Evolutionary conservation across 768 basidiomycete species (phyloP), one percentile per base, ranked within the genome.

Genomic region (Mrakia hoshinonis): DNA sequence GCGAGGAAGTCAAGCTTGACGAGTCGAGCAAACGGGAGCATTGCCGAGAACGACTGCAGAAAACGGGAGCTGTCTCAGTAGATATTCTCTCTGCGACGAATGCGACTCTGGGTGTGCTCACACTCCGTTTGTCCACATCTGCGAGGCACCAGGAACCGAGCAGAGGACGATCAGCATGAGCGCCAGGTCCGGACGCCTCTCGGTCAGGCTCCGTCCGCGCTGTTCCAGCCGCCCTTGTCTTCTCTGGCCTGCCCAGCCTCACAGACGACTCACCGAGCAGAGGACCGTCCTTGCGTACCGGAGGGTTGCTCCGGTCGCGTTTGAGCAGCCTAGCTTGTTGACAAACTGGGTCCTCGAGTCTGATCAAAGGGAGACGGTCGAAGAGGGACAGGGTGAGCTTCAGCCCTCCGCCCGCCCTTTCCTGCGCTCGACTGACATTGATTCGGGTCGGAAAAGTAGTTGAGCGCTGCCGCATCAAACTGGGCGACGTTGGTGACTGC

Each of bases 261-360:
- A 12, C 13, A 1, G 15, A 2, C n/a, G 0, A 34, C 64, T 66
- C 61, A 75, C 66, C 15, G 75, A 76, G 60, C 79, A 80, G 24
- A 79, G 62, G n/a, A 79, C 77, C 24, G 79, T 78, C 69, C 78
- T 71, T 69, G 77, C 74, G 66, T 75, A 80, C 34, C 77, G 58
- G 34, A 80, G 74, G 18, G 74, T 73, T 9, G 76, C 76, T 9
- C 48, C 68, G 0, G 73, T 75, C 5, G 78, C 78, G 72, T 79
- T 79, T 15, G 69, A 72, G 67, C 79, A 80, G 13, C 78, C 79
- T n/a, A 80, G 74, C 68, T 78, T 73, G 36, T 75, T 70, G 20
- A 54, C 71, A 52, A 79, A 79, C 64, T 80, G 78, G 11, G 77
- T 78, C 43, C 64, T 64, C 43, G 74, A 68, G 64, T 74, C 78